Evolutionary conservation across 1,284 basidiomycete species (phyloP), one percentile per base, ranked within the genome.

Genomic region (Inonotus hispidus): DNA sequence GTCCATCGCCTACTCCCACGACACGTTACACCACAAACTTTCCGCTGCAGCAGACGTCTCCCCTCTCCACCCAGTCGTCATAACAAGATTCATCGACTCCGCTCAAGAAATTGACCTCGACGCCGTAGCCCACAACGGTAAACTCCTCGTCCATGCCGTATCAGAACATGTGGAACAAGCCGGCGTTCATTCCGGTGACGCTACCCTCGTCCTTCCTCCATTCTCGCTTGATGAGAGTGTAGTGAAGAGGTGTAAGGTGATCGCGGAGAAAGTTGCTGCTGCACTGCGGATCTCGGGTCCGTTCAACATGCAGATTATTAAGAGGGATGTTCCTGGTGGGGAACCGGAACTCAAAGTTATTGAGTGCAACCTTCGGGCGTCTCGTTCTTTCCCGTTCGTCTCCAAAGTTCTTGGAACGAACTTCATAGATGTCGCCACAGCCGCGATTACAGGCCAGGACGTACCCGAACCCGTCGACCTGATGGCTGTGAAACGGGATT

Each of bases 161-260:
- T 98, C 95, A 0, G 96, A 99, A 75, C 96, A 99, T 74, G 94
- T 99, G 66, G 97, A 99, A 79, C 95, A 98, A 70, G 97, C 97
- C 14, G 96, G 97, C 75, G 95, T 99, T 14, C 96, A 99, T 77
- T 99, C 97, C 61, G 97, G 97, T 62, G 97, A 99, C 72, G 97
- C 97, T 16, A 99, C 96, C 0, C 85, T 99, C 60, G 95, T 99
- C 63, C 86, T 99, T 19, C 97, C 97, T n/a, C 97, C 97, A 7
- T 90, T 93, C 79, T 92, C 93, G 1, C 80, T 98, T 46, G 75
- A 78, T 62, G 77, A 86, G 49, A 70, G 74, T 46, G 96, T 99
- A 70, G 87, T 99, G 77, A 80, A 79, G 13, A 91, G 95, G 62
- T 79, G 98, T 66, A 99, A 98, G 80, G 82, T 81, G 57, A 98